These are phyloP conservation scores for Aspergillus sparsus DNA, from an alignment of 495 filamentous ascomycete species.

Conservation along the genomic window DNA sequence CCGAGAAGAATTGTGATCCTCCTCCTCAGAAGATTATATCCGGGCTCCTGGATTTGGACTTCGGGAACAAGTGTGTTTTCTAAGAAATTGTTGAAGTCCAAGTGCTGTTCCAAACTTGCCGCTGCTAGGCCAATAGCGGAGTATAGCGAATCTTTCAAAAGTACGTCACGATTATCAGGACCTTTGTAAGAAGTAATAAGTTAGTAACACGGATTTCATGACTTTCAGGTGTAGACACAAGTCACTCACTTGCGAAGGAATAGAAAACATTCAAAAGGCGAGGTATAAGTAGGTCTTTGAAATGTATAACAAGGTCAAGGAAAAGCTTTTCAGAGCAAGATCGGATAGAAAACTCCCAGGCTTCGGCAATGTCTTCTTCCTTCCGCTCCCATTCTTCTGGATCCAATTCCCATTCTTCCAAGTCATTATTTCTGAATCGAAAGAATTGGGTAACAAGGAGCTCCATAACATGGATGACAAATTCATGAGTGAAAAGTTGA, in stretches of 20 bases:
- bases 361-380: constrained; percentile 76
- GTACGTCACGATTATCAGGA: constrained; percentile 64
- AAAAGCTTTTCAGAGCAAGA: constrained; percentile 93
- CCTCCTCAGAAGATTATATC: constrained; percentile 84
- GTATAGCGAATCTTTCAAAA: constrained; percentile 91
- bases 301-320: constrained; percentile 84
- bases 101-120: constrained; percentile 62
- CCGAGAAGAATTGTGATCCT: constrained; percentile 84
- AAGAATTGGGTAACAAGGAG: constrained; percentile 84
- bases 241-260: constrained; percentile 61
- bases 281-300: constrained; percentile 72
- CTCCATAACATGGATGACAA: constrained; percentile 78
- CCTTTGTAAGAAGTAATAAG: constrained; percentile 34
- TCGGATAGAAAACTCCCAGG: constrained; percentile 84
- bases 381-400: constrained; percentile 89
- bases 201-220: not conserved
- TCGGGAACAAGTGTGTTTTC: constrained; percentile 73
- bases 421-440: constrained; percentile 79
- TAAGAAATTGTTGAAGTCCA: constrained; percentile 84
- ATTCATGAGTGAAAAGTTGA: constrained; percentile 69
- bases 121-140: constrained; percentile 87
- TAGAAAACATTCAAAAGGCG: constrained; percentile 80
- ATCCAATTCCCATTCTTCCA: constrained; percentile 87
- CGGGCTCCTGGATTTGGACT: constrained; percentile 70
- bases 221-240: not conserved